A percentile compares a stretch with the other conserved stretches of the same genome.
Conservation (phyloP, 305 asterid species). For the Caryopteris hybrid region DNA sequence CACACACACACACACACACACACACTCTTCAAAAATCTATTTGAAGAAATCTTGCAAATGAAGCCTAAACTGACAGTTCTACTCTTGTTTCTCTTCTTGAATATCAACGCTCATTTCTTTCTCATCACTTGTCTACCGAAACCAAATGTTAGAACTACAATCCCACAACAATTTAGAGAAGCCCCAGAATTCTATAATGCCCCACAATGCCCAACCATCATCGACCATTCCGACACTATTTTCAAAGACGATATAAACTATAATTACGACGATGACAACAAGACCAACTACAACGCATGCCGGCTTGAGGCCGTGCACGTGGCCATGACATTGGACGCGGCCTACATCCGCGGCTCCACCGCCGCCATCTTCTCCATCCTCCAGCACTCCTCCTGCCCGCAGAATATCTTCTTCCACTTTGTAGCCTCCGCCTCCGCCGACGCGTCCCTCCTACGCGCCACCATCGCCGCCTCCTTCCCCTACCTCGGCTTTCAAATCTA, state of each 20-base stretch:
- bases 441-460: slow-evolving; percentile 39
- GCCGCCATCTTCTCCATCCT: slow-evolving; percentile 81
- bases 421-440: slow-evolving; percentile 62
- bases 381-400: slow-evolving; percentile 86
- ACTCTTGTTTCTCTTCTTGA: too few species aligned
- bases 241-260: too few species aligned
- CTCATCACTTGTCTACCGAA: too few species aligned
- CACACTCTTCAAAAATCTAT: too few species aligned
- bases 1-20: too few species aligned
- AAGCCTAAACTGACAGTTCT: too few species aligned
- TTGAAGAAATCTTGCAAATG: too few species aligned
- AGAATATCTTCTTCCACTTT: slow-evolving; percentile 63
- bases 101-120: too few species aligned
- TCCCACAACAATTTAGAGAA: slow-evolving; percentile 54
- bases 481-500: slow-evolving; percentile 59
- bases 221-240: background rate
- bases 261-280: background rate
- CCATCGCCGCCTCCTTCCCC: slow-evolving; percentile 64
- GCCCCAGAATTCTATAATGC: slow-evolving; percentile 89
- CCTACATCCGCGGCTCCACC: slow-evolving; percentile 88
- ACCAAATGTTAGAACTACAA: slow-evolving; percentile 23
- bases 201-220: slow-evolving; percentile 46
- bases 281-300: too few species aligned
- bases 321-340: slow-evolving; percentile 83
- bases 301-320: slow-evolving; percentile 76